Evolutionary conservation across 805 yeast genomes (phyloP).

Genomic region (Metschnikowia reukaufii): DNA sequence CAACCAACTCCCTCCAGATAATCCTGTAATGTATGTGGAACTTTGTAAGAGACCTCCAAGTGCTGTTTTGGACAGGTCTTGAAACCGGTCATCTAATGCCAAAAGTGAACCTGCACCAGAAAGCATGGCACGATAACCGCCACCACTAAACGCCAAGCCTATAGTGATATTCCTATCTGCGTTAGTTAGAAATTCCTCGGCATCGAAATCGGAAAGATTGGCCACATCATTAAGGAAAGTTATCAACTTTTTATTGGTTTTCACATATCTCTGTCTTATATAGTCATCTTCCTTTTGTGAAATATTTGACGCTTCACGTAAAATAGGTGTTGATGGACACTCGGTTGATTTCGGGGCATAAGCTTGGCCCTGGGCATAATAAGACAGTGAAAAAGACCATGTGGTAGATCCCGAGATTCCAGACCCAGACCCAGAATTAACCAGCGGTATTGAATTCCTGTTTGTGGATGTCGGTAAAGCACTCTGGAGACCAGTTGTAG

Average conservation of each 20-base stretch:
- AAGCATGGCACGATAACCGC: constrained; percentile 40
- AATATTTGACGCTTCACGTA: constrained; percentile 30
- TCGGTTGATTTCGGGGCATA: constrained; percentile 32
- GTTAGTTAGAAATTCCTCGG: constrained; percentile 27
- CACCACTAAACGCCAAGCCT: constrained; percentile 38
- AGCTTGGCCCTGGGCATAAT: constrained; percentile 18
- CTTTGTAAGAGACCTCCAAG: constrained; percentile 21
- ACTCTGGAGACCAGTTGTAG: constrained; percentile 8
- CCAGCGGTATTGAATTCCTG: not conserved
- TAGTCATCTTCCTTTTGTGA: constrained; percentile 29
- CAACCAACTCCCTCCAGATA: constrained; percentile 22
- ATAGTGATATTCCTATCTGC: constrained; percentile 27
- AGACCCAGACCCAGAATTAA: no score
- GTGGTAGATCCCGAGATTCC: not conserved
- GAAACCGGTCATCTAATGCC: constrained; percentile 15
- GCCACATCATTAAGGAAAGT: constrained; percentile 31
- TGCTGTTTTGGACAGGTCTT: constrained; percentile 6
- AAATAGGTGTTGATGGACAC: constrained; percentile 30
- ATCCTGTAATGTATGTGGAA: constrained; percentile 16
- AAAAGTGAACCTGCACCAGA: constrained; percentile 19
- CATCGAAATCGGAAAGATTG: constrained; percentile 34
- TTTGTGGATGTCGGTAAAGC: constrained; percentile 8
- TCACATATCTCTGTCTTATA: constrained; percentile 24
- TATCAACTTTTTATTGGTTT: constrained; percentile 31
- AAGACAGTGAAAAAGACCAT: constrained; percentile 1